Percentiles rank a stretch among this genome's conserved stretches.
These are phyloP conservation scores for Amphirosellinia nigrospora DNA, from an alignment of 495 filamentous ascomycete genomes.

Conservation along the genomic window DNA sequence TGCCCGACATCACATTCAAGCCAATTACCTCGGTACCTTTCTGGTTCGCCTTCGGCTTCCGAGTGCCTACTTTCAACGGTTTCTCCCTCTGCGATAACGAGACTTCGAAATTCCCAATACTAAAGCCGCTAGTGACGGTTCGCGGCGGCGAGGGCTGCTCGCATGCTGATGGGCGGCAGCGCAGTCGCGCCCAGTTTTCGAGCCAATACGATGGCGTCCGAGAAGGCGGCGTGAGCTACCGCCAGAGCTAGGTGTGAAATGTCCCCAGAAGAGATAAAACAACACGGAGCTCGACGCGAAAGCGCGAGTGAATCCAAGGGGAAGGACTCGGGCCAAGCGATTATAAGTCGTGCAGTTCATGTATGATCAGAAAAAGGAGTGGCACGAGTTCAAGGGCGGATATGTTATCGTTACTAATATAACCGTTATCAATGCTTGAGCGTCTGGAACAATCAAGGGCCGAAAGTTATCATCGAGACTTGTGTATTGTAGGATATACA, in stretches of 20 bases:
- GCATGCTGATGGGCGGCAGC: constrained; percentile 37
- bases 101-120: constrained; percentile 32
- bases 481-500: background rate
- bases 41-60: constrained; percentile 34
- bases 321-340: constrained; percentile 15
- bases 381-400: background rate
- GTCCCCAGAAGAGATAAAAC: constrained; percentile 24
- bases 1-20: constrained; percentile 48
- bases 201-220: constrained; percentile 41
- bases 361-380: background rate
- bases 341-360: background rate
- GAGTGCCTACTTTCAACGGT: constrained; percentile 25
- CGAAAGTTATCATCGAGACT: background rate
- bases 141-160: constrained; percentile 42
- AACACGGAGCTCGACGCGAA: background rate
- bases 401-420: constrained; percentile 4
- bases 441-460: constrained; percentile 9
- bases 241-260: constrained; percentile 39
- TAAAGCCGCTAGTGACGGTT: constrained; percentile 39
- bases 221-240: constrained; percentile 38
- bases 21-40: constrained; percentile 36
- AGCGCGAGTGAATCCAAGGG: background rate
- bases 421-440: no score
- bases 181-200: constrained; percentile 40
- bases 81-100: constrained; percentile 39